Conservation (phyloP, 2,329 filamentous ascomycete genomes). For the Trichoderma brevicompactum region DNA sequence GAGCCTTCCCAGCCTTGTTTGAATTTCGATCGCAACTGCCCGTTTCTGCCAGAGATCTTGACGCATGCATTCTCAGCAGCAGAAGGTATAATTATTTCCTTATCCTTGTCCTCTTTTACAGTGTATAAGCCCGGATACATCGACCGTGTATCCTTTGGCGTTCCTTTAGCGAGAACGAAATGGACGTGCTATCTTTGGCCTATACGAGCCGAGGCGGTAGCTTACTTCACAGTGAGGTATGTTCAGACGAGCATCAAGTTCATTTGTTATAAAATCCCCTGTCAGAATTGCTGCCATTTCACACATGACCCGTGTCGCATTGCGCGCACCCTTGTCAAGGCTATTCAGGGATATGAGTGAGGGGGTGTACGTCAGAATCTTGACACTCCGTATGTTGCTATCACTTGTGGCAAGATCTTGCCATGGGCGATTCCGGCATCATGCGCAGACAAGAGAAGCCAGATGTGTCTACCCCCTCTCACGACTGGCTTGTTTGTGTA, state of each 20-base stretch:
- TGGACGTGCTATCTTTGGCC: not conserved
- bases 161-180: not conserved
- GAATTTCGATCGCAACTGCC: not conserved
- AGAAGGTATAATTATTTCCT: conserved; percentile 36
- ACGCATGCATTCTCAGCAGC: conserved; percentile 42
- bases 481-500: conserved; percentile 31
- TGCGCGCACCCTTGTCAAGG: conserved; percentile 3
- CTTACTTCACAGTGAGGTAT: conserved; percentile 14
- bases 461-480: conserved; percentile 27
- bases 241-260: not conserved
- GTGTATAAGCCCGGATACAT: not conserved
- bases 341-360: not conserved
- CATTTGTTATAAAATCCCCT: not conserved
- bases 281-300: not conserved
- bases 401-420: conserved; percentile 16
- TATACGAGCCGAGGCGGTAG: not conserved
- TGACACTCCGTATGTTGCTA: not conserved
- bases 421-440: conserved; percentile 3
- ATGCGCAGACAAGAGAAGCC: conserved; percentile 28
- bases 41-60: conserved; percentile 28
- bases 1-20: not conserved
- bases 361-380: conserved; percentile 8
- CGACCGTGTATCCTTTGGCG: not conserved
- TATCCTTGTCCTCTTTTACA: not conserved
- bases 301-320: conserved; percentile 2